A percentile compares a stretch with the other conserved stretches of the same genome.
Evolutionary conservation across 495 filamentous ascomycete genomes (phyloP).

Genomic region (Daldinia bambusicola): DNA sequence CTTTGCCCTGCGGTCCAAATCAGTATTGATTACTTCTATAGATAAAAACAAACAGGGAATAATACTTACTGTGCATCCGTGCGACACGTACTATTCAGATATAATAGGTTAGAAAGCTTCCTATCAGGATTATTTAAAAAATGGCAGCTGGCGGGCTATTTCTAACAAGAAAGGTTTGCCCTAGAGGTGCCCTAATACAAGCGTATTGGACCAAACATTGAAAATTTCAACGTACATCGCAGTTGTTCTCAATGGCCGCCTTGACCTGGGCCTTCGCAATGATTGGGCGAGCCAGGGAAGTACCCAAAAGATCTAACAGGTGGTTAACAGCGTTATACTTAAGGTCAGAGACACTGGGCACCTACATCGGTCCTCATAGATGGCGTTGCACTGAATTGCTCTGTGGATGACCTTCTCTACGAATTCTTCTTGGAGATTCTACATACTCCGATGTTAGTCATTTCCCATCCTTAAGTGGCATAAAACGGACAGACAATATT

Average conservation of each 20-base stretch:
- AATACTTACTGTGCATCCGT: constrained; percentile 7
- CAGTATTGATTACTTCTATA: not conserved
- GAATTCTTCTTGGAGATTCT: constrained; percentile 78
- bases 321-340: not conserved
- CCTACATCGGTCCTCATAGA: constrained; percentile 44
- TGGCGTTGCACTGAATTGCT: constrained; percentile 86
- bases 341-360: not conserved
- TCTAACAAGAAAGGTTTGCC: too few relatives aligned
- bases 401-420: constrained; percentile 88
- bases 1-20: not conserved
- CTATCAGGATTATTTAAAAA: not conserved
- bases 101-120: not conserved
- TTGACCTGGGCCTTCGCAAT: constrained; percentile 64
- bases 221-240: not conserved
- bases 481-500: not conserved
- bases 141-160: not conserved
- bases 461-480: not conserved
- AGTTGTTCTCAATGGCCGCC: constrained; percentile 2
- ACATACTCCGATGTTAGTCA: constrained; percentile 47
- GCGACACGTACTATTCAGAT: constrained; percentile 3
- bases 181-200: not conserved
- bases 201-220: not conserved
- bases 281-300: constrained; percentile 85
- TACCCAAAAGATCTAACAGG: constrained; percentile 80
- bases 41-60: not conserved